These are phyloP conservation scores for Dendrobium catenatum DNA, from an alignment of 106 monocot genomes.

Conservation along the genomic window DNA sequence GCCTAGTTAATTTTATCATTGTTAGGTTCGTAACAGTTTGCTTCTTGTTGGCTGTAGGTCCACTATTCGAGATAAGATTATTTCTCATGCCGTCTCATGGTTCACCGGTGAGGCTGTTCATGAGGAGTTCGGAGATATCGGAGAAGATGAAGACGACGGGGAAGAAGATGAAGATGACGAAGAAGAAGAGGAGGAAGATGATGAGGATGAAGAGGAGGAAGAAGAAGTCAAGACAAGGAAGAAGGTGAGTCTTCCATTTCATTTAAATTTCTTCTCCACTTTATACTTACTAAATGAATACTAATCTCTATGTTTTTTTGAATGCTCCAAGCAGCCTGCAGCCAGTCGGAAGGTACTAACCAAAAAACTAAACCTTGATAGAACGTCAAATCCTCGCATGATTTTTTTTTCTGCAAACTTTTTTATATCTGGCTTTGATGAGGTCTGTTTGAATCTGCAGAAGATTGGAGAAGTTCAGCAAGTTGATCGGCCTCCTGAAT, in stretches of 20 bases:
- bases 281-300: background rate
- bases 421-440: background rate
- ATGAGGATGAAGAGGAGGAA: slow-evolving; percentile 32
- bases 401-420: background rate
- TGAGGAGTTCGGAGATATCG: too few relatives aligned
- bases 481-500: slow-evolving; percentile 19
- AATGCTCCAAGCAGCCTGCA: background rate
- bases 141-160: too few relatives aligned
- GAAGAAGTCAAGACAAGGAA: slow-evolving; percentile 25
- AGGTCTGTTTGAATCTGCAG: slow-evolving; percentile 8
- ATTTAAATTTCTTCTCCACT: background rate
- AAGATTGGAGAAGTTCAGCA: slow-evolving; percentile 7
- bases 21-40: too few relatives aligned
- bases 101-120: too few relatives aligned
- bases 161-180: slow-evolving; percentile 44
- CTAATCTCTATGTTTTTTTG: background rate
- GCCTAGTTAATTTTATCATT: too few relatives aligned
- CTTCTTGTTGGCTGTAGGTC: too few relatives aligned
- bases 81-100: too few relatives aligned
- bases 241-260: slow-evolving; percentile 14
- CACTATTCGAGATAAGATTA: too few relatives aligned
- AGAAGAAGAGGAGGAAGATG: slow-evolving; percentile 38
- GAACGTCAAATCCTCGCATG: too few relatives aligned
- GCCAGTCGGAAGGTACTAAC: background rate
- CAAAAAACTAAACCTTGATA: too few relatives aligned